These are phyloP conservation scores for Pseudogymnoascus sp. DNA, from an alignment of 2,329 filamentous ascomycete species.

Conservation along the genomic window DNA sequence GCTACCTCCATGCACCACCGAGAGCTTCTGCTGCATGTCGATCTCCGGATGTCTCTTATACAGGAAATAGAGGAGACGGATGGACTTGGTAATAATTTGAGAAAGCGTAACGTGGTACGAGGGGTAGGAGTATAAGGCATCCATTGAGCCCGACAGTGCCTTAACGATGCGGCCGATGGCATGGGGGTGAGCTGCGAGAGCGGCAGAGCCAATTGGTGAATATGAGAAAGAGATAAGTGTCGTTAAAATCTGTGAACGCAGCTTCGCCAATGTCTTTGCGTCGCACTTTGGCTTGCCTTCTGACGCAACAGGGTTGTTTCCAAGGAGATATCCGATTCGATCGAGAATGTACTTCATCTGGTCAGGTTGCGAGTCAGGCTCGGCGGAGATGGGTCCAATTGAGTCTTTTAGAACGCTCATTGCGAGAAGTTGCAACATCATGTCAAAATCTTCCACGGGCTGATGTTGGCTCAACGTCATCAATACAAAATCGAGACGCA, in stretches of 20 bases:
- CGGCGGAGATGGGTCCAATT: slow-evolving; percentile 56
- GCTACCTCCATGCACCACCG: slow-evolving; percentile 59
- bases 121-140: slow-evolving; percentile 45
- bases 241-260: slow-evolving; percentile 35
- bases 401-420: slow-evolving; percentile 57
- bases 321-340: slow-evolving; percentile 36
- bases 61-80: slow-evolving; percentile 54
- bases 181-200: slow-evolving; percentile 60
- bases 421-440: slow-evolving; percentile 57
- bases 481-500: slow-evolving; percentile 59
- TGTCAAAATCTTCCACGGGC: slow-evolving; percentile 52
- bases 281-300: slow-evolving; percentile 23
- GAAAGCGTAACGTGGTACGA: slow-evolving; percentile 26
- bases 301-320: slow-evolving; percentile 34
- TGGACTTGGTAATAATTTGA: slow-evolving; percentile 50
- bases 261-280: slow-evolving; percentile 19
- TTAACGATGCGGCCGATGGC: slow-evolving; percentile 69
- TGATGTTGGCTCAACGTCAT: slow-evolving; percentile 62
- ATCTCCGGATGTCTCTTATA: slow-evolving; percentile 53
- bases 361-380: slow-evolving; percentile 36
- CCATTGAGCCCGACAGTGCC: slow-evolving; percentile 66
- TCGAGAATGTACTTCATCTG: slow-evolving; percentile 30
- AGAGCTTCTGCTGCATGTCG: slow-evolving; percentile 65
- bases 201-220: slow-evolving; percentile 53
- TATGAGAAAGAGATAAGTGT: slow-evolving; percentile 54